Evolutionary conservation across 139 green algal species (phyloP), one percentile per base, ranked within the genome.

Genomic region (Spirogloea muscicola): DNA sequence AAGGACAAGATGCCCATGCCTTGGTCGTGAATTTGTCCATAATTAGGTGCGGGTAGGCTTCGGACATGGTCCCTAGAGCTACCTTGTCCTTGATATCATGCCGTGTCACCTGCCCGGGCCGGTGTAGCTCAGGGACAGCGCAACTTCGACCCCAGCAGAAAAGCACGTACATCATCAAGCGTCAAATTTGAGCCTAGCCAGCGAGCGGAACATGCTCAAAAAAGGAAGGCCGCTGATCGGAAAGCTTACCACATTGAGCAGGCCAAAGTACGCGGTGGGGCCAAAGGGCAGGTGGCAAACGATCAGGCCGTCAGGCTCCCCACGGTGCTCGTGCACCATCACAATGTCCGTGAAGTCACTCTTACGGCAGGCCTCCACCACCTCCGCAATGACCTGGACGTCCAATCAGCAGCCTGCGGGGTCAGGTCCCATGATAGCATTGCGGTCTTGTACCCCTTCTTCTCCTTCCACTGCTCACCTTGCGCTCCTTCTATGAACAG

Each of bases 251-350:
- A 93, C 91, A 84, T 96, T 96, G 82, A 85, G 88, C 0, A 99
- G 44, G 33, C 95, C 95, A 85, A 99, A 99, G 84, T 97, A 98
- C 16, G 94, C 93, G 0, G 93, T 98, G 48, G 95, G 95, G 38
- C 95, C 95, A 62, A 94, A 97, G 16, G 95, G 95, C 59, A 99
- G 80, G 85, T 99, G 95, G 80, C 89, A 97, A 4, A 99, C 84
- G 25, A 98, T 89, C 81, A 99, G 76, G 40, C 94, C 95, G 80
- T 98, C 94, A 3, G 94, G 95, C 85, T 98, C 90, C 1, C 94
- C 94, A 0, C 94, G 72, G 81, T 99, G 94, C 77, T 99, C 95
- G 80, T 99, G 95, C 51, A 97, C 84, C 58, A 99, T 81, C 3
- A 99, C 84, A 0, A 99, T 85, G 85, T 99, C 95, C 0, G 92